Evolutionary conservation across 2,329 filamentous ascomycete genomes (phyloP), one percentile per base, ranked within the genome.

Genomic region (Colletotrichum shisoi): DNA sequence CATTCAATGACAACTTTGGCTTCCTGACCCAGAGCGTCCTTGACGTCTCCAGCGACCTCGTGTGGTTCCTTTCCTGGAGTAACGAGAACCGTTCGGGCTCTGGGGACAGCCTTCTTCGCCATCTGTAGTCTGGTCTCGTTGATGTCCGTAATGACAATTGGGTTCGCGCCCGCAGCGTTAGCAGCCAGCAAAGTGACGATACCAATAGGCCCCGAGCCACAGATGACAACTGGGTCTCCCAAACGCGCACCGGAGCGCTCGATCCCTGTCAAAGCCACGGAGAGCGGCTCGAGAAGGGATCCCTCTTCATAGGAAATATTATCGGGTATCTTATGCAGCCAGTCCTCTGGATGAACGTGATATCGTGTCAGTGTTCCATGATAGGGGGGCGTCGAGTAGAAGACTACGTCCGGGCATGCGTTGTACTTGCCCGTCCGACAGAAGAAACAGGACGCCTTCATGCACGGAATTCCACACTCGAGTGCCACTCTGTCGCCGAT

Each of bases 1-100:
- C 88, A 91, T 74, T 90, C 89, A 74, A 91, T 80, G 3, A 83
- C 85, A 39, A 89, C 77, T 34, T 84, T 82, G 2, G 88, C 87
- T 72, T 89, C 62, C 34, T 65, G 57, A 5, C 57, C 68, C 19
- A 75, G 75, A 3, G 73, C 57, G 6, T 70, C 70, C 54, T 71
- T 71, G 57, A 74, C 71, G 52, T 75, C 72, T 59, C 71, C 72
- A 5, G 69, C 62, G 9, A 40, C 42, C 19, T 21, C 49, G 24
- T 49, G 48, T 17, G 57, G 27, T 17, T 65, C 62, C 17, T 65
- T 65, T 0, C 57, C 57, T 2, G 46, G 42, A 12, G 40, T 17
- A 44, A 65, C 37, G 24, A 65, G 49, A 15, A 65, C 42, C 34
- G 57, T 65, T n/a, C 63, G 48, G 7, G 49, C 57, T 51, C 57